These are phyloP conservation scores for Reticulascus tulasneorum DNA, from an alignment of 2,329 filamentous ascomycete genomes.

Conservation along the genomic window DNA sequence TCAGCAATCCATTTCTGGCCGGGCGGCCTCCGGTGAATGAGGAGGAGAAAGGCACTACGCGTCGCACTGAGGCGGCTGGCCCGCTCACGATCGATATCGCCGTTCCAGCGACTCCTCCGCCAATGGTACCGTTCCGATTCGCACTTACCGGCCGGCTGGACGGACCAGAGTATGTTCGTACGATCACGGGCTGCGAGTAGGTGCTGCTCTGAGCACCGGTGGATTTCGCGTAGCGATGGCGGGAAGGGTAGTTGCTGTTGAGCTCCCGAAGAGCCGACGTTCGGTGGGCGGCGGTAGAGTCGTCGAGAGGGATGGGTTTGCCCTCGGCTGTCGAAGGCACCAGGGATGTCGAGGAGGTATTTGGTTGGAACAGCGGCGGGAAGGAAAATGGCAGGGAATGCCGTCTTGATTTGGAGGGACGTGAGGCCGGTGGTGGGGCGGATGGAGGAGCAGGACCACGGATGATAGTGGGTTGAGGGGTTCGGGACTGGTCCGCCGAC, in stretches of 20 bases:
- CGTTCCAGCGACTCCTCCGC: slow-evolving; percentile 1
- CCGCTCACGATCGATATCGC: slow-evolving; percentile 10
- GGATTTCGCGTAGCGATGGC: slow-evolving; percentile 54
- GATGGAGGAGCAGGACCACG: slow-evolving; percentile 7
- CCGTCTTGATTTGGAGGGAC: slow-evolving; percentile 6
- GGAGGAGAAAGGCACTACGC: slow-evolving; percentile 14
- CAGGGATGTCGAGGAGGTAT: slow-evolving; percentile 49
- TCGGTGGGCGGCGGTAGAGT: slow-evolving; percentile 50
- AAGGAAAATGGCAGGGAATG: slow-evolving; percentile 45
- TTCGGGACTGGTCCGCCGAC: slow-evolving; percentile 7
- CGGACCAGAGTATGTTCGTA: slow-evolving; percentile 57
- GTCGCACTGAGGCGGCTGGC: slow-evolving; percentile 15
- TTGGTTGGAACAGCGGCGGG: slow-evolving; percentile 43
- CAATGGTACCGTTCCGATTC: slow-evolving; percentile 16
- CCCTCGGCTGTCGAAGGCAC: slow-evolving; percentile 53
- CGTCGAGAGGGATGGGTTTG: slow-evolving; percentile 52
- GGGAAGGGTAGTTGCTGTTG: slow-evolving; percentile 53
- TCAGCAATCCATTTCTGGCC: slow-evolving; percentile 35
- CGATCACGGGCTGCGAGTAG: slow-evolving; percentile 62
- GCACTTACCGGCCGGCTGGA: slow-evolving; percentile 26
- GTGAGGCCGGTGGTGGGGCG: slow-evolving; percentile 14
- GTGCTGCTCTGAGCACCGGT: slow-evolving; percentile 53
- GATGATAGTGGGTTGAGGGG: slow-evolving; percentile 4
- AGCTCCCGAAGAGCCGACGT: slow-evolving; percentile 59
- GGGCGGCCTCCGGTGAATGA: slow-evolving; percentile 27